Conservation (phyloP, 257 asterid genomes). For the Orobanche coerulescens region DNA sequence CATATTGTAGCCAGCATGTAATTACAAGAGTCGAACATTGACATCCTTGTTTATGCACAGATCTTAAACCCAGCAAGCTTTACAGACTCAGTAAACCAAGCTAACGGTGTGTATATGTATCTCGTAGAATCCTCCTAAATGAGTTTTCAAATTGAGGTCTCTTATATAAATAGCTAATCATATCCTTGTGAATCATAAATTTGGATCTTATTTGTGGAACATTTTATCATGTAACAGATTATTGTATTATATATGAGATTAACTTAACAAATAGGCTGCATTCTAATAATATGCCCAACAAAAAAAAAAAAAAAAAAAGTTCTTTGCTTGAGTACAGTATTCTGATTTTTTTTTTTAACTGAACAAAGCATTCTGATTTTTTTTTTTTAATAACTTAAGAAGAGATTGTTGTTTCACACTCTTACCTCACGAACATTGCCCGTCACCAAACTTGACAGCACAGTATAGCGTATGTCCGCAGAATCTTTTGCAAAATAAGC, state of each 20-base stretch:
- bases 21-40: neutral
- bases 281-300: no score
- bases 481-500: constrained; percentile 50
- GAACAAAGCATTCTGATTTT: no score
- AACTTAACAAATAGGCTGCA: neutral
- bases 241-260: neutral
- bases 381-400: constrained; percentile 5
- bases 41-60: neutral
- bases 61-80: neutral
- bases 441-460: constrained; percentile 64
- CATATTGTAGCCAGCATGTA: neutral
- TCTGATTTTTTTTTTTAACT: no score
- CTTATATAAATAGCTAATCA: neutral
- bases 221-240: neutral
- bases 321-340: no score
- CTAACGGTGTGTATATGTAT: neutral
- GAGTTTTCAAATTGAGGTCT: neutral
- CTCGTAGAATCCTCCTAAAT: neutral
- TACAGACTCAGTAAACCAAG: neutral
- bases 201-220: neutral
- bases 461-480: constrained; percentile 47
- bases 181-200: neutral
- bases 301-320: no score
- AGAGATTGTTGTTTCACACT: neutral
- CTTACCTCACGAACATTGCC: constrained; percentile 48